A percentile compares a stretch with the other conserved stretches of the same genome.
Conservation (phyloP, 768 basidiomycete genomes). For the Hygrocybe coccinea region DNA sequence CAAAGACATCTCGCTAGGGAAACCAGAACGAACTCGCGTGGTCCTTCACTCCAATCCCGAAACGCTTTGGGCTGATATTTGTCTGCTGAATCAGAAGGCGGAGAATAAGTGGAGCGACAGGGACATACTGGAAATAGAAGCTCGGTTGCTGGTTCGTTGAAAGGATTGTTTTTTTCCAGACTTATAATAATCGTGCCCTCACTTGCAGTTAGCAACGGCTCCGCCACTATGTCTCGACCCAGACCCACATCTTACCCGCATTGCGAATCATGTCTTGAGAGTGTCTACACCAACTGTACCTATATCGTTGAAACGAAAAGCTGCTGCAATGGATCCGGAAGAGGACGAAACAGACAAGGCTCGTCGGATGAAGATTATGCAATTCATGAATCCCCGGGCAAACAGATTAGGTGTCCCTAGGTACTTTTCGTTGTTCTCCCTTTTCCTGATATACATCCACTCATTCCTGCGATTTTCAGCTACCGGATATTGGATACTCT, state of each 20-base stretch:
- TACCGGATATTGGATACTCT: constrained; percentile 56
- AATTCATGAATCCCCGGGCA: constrained; percentile 68
- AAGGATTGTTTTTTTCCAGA: constrained; percentile 3
- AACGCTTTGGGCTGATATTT: constrained; percentile 75
- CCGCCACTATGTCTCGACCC: constrained; percentile 78
- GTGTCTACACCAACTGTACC: constrained; percentile 72
- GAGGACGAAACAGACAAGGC: constrained; percentile 74
- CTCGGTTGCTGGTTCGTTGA: constrained; percentile 60
- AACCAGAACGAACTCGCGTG: constrained; percentile 60
- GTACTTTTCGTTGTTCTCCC: constrained; percentile 30
- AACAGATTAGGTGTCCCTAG: constrained; percentile 46
- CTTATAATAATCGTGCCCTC: neutral
- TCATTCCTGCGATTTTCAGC: constrained; percentile 27
- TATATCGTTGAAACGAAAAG: constrained; percentile 71
- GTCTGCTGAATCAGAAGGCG: constrained; percentile 55
- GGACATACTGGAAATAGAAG: constrained; percentile 70
- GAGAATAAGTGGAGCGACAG: constrained; percentile 63
- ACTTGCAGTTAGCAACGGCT: constrained; percentile 59
- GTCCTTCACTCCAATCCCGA: constrained; percentile 76
- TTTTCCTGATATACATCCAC: constrained; percentile 1
- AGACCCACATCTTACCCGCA: constrained; percentile 67
- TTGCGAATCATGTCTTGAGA: constrained; percentile 69
- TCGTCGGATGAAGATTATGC: constrained; percentile 67
- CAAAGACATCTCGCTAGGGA: constrained; percentile 54
- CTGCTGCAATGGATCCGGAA: constrained; percentile 61